Evolutionary conservation across 139 green algal species (phyloP).

Genomic region (Pseudopediastrum boryanum): DNA sequence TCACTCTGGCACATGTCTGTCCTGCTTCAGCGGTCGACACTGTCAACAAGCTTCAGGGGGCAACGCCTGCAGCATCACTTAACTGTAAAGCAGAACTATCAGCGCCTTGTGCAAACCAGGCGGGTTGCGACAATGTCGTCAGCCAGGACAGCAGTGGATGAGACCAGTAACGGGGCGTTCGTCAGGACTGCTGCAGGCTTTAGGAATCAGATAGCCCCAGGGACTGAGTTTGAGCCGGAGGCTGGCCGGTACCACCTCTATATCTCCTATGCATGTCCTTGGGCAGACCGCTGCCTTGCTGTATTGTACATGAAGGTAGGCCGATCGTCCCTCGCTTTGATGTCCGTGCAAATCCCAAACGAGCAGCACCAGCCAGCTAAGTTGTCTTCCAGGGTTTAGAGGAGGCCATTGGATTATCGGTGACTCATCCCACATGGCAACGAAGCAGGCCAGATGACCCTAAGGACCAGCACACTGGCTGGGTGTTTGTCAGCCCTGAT

Average conservation of each 20-base stretch:
- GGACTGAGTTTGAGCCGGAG: not conserved
- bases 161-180: too few species aligned
- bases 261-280: conserved; percentile 94
- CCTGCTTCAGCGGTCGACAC: too few species aligned
- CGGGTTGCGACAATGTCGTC: too few species aligned
- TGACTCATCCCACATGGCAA: conserved; percentile 91
- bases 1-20: too few species aligned
- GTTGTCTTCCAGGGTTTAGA: conserved; percentile 70
- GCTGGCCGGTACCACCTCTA: conserved; percentile 92
- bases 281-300: conserved; percentile 81
- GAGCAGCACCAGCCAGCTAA: not conserved
- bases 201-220: not conserved
- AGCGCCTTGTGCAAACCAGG: too few species aligned
- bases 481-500: conserved; percentile 70
- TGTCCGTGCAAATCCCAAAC: not conserved
- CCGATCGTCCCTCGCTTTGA: not conserved
- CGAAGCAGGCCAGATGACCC: conserved; percentile 73
- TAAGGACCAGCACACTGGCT: conserved; percentile 89
- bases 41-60: too few species aligned
- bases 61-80: too few species aligned
- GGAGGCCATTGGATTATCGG: conserved; percentile 79
- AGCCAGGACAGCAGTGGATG: too few species aligned
- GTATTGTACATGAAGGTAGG: conserved; percentile 80
- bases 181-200: not conserved
- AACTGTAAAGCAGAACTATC: too few species aligned